A percentile compares a stretch with the other conserved stretches of the same genome.
These are phyloP conservation scores for Warburgia ugandensis DNA, from an alignment of 164 flowering plant species.

Conservation along the genomic window DNA sequence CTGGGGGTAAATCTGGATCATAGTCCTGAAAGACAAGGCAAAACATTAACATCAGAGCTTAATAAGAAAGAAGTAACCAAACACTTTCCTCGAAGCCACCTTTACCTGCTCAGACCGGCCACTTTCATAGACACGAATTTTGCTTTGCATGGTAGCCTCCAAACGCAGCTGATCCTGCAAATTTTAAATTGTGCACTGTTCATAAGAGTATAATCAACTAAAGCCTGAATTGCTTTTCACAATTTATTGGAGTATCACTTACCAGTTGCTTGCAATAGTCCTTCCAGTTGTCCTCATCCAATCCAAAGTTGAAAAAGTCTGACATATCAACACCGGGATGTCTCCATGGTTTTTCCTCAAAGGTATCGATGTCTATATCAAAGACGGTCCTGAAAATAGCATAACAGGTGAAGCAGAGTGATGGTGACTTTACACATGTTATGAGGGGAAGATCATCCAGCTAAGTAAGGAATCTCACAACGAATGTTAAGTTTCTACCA, in stretches of 20 bases:
- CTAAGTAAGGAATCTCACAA: too few relatives aligned
- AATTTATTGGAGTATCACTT: slow-evolving; percentile 8
- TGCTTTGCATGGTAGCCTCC: slow-evolving; percentile 98
- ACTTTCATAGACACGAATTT: slow-evolving; percentile 92
- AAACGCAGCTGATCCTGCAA: slow-evolving; percentile 87
- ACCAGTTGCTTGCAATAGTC: slow-evolving; percentile 89
- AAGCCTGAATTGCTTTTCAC: neutral
- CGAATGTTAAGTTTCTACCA: too few relatives aligned
- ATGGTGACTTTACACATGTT: too few relatives aligned
- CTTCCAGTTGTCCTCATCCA: slow-evolving; percentile 88
- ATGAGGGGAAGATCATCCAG: too few relatives aligned
- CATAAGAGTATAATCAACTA: neutral
- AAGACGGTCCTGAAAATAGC: slow-evolving; percentile 71
- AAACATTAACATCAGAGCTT: too few relatives aligned
- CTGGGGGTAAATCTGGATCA: slow-evolving; percentile 99
- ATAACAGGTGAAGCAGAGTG: neutral
- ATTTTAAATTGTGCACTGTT: too few relatives aligned
- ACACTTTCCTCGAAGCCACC: too few relatives aligned
- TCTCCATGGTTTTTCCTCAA: slow-evolving; percentile 93
- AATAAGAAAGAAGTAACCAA: too few relatives aligned
- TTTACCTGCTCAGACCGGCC: slow-evolving; percentile 94
- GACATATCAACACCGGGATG: slow-evolving; percentile 62
- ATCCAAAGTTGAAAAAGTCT: slow-evolving; percentile 87
- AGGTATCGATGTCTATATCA: slow-evolving; percentile 80
- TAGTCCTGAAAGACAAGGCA: slow-evolving; percentile 52